Evolutionary conservation across 2,329 filamentous ascomycete species (phyloP).

Genomic region (Leptographium galeiforme): DNA sequence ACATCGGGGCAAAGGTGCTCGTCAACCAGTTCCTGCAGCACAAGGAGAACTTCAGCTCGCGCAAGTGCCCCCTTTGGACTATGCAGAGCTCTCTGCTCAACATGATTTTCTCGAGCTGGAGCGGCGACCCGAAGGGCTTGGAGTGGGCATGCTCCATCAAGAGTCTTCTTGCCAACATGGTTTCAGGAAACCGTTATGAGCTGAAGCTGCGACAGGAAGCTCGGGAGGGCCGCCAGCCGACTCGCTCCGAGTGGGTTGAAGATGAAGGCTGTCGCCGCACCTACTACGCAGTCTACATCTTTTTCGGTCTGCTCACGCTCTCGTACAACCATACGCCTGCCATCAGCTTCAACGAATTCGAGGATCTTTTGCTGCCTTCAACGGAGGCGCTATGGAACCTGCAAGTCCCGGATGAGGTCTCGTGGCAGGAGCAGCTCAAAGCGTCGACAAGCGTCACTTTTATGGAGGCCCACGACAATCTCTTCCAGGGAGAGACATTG

Average conservation of each 20-base stretch:
- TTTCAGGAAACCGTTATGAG: conserved; percentile 92
- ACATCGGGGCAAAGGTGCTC: conserved; percentile 93
- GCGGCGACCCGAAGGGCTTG: conserved; percentile 88
- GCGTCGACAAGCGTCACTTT: conserved; percentile 68
- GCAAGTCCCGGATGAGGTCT: conserved; percentile 59
- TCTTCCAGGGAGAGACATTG: conserved; percentile 84
- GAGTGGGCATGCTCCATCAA: conserved; percentile 99
- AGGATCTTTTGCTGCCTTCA: conserved; percentile 80
- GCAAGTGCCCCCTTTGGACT: conserved; percentile 93
- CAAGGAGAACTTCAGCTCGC: conserved; percentile 96
- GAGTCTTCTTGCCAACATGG: conserved; percentile 95
- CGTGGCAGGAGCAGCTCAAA: conserved; percentile 71
- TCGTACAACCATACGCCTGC: conserved; percentile 97
- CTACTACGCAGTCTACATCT: conserved; percentile 98
- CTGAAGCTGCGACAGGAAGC: conserved; percentile 85
- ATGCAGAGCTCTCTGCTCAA: conserved; percentile 96
- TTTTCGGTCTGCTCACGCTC: conserved; percentile 87
- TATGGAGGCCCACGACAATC: conserved; percentile 83
- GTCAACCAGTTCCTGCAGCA: conserved; percentile 96
- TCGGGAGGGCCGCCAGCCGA: conserved; percentile 62
- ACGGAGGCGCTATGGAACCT: conserved; percentile 93
- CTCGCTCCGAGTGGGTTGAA: conserved; percentile 83
- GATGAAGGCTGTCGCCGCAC: conserved; percentile 94
- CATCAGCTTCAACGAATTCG: conserved; percentile 97
- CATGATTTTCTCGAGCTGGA: conserved; percentile 99